These are phyloP conservation scores for Aspergillus kassunensis DNA, from an alignment of 495 filamentous ascomycete species.

Conservation along the genomic window DNA sequence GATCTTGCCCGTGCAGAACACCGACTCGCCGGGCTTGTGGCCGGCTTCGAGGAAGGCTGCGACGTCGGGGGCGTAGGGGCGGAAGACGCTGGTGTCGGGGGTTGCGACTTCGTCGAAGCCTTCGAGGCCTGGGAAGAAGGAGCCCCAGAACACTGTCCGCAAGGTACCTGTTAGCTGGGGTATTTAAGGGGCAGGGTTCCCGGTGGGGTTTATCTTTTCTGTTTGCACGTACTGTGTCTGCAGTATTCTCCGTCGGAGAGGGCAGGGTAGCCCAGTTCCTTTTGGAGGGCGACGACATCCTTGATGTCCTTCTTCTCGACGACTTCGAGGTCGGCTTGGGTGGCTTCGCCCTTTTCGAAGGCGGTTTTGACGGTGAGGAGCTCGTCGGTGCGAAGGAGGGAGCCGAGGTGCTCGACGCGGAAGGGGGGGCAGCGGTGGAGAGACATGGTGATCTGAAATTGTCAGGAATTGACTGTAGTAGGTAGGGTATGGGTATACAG, in stretches of 20 bases:
- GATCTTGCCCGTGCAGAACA: conserved; percentile 70
- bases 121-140: conserved; percentile 72
- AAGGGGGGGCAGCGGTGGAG: conserved; percentile 66
- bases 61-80: conserved; percentile 74
- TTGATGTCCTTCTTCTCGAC: conserved; percentile 66
- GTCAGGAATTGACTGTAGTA: background rate
- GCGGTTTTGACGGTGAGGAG: conserved; percentile 62
- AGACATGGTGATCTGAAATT: conserved; percentile 28
- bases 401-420: conserved; percentile 81
- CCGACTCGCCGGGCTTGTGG: conserved; percentile 70
- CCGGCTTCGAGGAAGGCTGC: conserved; percentile 67
- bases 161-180: conserved; percentile 2
- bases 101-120: conserved; percentile 61
- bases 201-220: background rate
- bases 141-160: conserved; percentile 59
- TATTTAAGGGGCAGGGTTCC: too few species aligned
- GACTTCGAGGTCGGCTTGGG: conserved; percentile 33
- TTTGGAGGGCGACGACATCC: conserved; percentile 61
- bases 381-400: conserved; percentile 67
- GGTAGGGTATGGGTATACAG: background rate
- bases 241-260: conserved; percentile 76
- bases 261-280: conserved; percentile 61
- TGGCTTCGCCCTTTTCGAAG: conserved; percentile 47
- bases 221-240: conserved; percentile 47
- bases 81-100: conserved; percentile 60